Evolutionary conservation across 1,139 yeast species (phyloP).

Genomic region (Arxiozyma telluris): DNA sequence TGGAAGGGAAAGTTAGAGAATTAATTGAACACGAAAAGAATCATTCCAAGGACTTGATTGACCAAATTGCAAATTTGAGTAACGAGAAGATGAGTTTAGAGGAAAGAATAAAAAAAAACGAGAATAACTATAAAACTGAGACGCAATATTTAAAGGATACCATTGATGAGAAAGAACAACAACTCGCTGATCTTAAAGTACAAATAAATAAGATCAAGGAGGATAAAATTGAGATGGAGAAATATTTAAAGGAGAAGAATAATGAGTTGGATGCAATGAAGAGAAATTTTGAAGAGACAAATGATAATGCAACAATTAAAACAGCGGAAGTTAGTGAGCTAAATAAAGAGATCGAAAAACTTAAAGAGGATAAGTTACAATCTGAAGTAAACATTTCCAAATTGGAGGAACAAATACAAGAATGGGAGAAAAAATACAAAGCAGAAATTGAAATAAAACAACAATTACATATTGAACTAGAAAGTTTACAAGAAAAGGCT

Average conservation of each 20-base stretch:
- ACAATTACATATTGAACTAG: constrained; percentile 22
- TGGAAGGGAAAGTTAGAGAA: constrained; percentile 2
- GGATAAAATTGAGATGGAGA: background rate
- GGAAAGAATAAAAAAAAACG: constrained; percentile 18
- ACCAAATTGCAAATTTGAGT: constrained; percentile 5
- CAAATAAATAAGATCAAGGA: constrained; percentile 9
- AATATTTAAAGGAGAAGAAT: constrained; percentile 8
- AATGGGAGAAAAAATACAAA: constrained; percentile 16
- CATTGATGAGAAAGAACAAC: constrained; percentile 5
- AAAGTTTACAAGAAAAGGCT: constrained; percentile 13
- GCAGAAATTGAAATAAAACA: constrained; percentile 21
- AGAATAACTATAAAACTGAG: constrained; percentile 5
- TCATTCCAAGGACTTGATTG: constrained; percentile 5
- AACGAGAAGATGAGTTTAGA: constrained; percentile 5
- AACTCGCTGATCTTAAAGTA: constrained; percentile 5
- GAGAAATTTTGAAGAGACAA: constrained; percentile 17
- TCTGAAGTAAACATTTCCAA: constrained; percentile 16
- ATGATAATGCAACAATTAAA: constrained; percentile 24
- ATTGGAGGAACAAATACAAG: constrained; percentile 14
- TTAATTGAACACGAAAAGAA: constrained; percentile 3
- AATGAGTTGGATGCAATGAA: constrained; percentile 11
- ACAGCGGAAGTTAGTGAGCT: constrained; percentile 24
- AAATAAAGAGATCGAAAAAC: constrained; percentile 13
- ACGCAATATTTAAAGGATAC: background rate
- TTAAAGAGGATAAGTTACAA: constrained; percentile 14